Evolutionary conservation across 805 yeast species (phyloP).

Genomic region (Saccharomyces jurei): DNA sequence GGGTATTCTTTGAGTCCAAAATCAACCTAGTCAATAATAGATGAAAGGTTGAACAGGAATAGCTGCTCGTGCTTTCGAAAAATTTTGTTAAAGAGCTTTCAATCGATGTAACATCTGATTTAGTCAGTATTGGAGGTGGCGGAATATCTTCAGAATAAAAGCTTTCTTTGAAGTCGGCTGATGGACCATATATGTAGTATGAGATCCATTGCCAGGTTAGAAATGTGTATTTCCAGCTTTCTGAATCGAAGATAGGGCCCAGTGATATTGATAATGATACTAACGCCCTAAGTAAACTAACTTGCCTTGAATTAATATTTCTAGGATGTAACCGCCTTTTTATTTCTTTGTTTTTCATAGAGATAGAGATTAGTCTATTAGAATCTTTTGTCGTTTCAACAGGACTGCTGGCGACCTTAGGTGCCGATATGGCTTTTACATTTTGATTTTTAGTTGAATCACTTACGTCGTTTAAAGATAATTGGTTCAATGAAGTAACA

Average conservation of each 20-base stretch:
- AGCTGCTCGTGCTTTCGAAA: constrained; percentile 51
- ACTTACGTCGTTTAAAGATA: not conserved
- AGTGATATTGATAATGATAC: constrained; percentile 69
- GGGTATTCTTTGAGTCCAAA: constrained; percentile 32
- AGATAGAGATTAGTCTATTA: constrained; percentile 1
- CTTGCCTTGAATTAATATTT: constrained; percentile 54
- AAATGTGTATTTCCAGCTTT: constrained; percentile 57
- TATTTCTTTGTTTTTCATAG: not conserved
- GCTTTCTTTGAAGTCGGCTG: constrained; percentile 32
- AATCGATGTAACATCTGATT: constrained; percentile 43
- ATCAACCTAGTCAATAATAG: constrained; percentile 42
- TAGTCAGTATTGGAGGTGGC: constrained; percentile 34
- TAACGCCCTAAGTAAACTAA: constrained; percentile 70
- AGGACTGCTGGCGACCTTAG: constrained; percentile 4
- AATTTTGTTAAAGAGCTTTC: constrained; percentile 53
- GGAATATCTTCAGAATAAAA: constrained; percentile 35
- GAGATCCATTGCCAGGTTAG: constrained; percentile 73
- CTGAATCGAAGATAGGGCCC: constrained; percentile 57
- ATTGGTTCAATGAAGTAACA: constrained; percentile 3
- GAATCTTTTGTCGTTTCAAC: not conserved
- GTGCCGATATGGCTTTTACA: not conserved
- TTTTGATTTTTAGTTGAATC: not conserved
- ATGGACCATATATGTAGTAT: constrained; percentile 58
- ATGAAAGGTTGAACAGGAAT: constrained; percentile 42
- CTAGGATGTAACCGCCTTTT: constrained; percentile 31